Conservation (phyloP, 108 stramenopile species). For the Pseudonitzschia delicatissima region DNA sequence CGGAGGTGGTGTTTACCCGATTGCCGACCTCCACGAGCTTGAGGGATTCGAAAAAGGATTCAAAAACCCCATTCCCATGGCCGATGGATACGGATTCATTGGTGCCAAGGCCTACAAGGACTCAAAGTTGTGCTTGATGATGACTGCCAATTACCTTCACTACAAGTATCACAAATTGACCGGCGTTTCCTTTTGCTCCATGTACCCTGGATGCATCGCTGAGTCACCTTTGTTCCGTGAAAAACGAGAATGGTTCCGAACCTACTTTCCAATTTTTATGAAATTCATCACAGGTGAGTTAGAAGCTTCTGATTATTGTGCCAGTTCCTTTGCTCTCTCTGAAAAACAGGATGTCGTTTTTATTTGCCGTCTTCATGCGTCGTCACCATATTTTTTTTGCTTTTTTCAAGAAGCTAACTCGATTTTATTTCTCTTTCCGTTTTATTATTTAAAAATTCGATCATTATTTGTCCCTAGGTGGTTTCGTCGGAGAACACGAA, state of each 20-base stretch:
- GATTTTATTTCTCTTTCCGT: slow-evolving; percentile 4
- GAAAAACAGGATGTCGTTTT: neutral
- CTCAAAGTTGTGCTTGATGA: slow-evolving; percentile 80
- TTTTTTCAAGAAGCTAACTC: neutral
- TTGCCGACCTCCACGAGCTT: slow-evolving; percentile 84
- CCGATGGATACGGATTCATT: slow-evolving; percentile 87
- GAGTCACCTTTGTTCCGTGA: slow-evolving; percentile 75
- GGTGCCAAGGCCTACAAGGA: slow-evolving; percentile 94
- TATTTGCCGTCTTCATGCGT: neutral
- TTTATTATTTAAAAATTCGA: neutral
- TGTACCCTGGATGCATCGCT: slow-evolving; percentile 82
- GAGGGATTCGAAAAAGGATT: slow-evolving; percentile 86
- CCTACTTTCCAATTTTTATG: slow-evolving; percentile 79
- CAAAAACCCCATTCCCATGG: slow-evolving; percentile 83
- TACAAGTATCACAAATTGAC: slow-evolving; percentile 67
- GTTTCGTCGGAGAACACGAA: slow-evolving; percentile 84
- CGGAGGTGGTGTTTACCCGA: slow-evolving; percentile 89
- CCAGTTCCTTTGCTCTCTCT: neutral
- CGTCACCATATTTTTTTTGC: neutral
- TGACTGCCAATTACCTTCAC: slow-evolving; percentile 62
- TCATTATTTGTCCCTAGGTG: slow-evolving; percentile 18
- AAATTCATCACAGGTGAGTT: slow-evolving; percentile 64
- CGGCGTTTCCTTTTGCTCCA: slow-evolving; percentile 59
- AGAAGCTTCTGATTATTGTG: slow-evolving; percentile 2
- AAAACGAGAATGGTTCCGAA: slow-evolving; percentile 75